Conservation (phyloP, 805 yeast genomes). For the Tetrapisispora arboricola region DNA sequence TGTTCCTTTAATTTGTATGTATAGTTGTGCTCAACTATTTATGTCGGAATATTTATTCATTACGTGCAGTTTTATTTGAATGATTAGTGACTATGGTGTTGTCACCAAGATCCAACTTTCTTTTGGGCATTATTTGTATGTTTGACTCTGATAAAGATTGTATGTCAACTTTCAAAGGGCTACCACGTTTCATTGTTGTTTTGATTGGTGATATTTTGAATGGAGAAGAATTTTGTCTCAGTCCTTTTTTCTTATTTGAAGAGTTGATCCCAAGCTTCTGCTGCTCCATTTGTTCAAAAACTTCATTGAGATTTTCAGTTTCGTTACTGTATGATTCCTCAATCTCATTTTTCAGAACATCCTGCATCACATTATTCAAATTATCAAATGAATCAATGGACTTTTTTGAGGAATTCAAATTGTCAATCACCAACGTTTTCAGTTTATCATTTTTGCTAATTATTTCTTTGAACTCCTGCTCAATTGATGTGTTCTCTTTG, state of each 20-base stretch:
- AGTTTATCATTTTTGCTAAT: constrained; percentile 11
- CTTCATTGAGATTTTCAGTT: constrained; percentile 1
- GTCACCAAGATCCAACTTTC: not conserved
- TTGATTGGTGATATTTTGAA: not conserved
- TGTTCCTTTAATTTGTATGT: too few relatives aligned
- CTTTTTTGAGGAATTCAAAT: constrained; percentile 3
- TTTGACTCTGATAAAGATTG: not conserved
- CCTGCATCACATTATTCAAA: constrained; percentile 7
- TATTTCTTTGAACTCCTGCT: constrained; percentile 13
- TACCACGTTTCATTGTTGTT: not conserved
- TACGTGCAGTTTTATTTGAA: not conserved
- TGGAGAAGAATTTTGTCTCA: constrained; percentile 4
- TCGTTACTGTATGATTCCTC: constrained; percentile 1
- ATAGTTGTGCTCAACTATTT: too few relatives aligned
- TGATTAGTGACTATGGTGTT: not conserved
- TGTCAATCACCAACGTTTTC: constrained; percentile 6
- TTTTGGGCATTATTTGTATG: not conserved
- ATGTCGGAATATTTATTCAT: not conserved
- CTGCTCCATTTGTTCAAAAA: constrained; percentile 4
- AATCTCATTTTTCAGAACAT: constrained; percentile 6
- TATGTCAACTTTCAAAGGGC: not conserved
- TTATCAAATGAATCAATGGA: constrained; percentile 7
- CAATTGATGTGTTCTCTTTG: constrained; percentile 9
- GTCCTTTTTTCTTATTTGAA: constrained; percentile 4
- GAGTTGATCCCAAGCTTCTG: not conserved